These are phyloP conservation scores for Acacia pycnantha DNA, from an alignment of 331 rosid species.

Conservation along the genomic window DNA sequence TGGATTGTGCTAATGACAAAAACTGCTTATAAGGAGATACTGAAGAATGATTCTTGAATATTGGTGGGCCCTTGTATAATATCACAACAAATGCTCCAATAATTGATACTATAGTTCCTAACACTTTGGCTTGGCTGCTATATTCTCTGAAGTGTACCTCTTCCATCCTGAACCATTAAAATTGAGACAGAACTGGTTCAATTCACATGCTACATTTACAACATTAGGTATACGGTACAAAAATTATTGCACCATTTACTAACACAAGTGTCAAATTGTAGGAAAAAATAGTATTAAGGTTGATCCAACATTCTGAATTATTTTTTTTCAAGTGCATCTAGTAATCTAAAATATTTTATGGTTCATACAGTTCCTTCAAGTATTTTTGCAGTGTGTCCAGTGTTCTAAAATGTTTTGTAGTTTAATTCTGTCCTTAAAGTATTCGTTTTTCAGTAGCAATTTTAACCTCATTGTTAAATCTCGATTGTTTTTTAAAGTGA, in stretches of 20 bases:
- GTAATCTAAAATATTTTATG: too few species aligned
- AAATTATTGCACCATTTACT: neutral
- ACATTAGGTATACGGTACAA: neutral
- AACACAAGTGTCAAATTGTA: neutral
- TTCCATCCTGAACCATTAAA: constrained; percentile 48
- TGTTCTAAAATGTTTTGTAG: too few species aligned
- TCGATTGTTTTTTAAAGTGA: too few species aligned
- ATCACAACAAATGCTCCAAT: constrained; percentile 37
- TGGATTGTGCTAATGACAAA: neutral
- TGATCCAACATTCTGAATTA: too few species aligned
- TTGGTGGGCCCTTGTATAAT: neutral
- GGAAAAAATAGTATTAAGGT: too few species aligned
- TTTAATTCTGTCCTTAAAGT: too few species aligned
- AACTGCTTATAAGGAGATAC: neutral
- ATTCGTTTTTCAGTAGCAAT: too few species aligned
- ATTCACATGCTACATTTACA: neutral
- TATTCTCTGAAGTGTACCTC: constrained; percentile 19
- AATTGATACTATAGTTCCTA: constrained; percentile 50
- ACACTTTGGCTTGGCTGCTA: constrained; percentile 43
- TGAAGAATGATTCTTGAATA: neutral
- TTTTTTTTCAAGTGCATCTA: too few species aligned
- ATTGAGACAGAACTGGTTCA: neutral
- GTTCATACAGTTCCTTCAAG: too few species aligned
- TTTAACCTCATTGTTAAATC: too few species aligned
- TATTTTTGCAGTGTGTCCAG: too few species aligned